Conservation (phyloP, 2,329 filamentous ascomycete species). For the Paecilomyces sp. region DNA sequence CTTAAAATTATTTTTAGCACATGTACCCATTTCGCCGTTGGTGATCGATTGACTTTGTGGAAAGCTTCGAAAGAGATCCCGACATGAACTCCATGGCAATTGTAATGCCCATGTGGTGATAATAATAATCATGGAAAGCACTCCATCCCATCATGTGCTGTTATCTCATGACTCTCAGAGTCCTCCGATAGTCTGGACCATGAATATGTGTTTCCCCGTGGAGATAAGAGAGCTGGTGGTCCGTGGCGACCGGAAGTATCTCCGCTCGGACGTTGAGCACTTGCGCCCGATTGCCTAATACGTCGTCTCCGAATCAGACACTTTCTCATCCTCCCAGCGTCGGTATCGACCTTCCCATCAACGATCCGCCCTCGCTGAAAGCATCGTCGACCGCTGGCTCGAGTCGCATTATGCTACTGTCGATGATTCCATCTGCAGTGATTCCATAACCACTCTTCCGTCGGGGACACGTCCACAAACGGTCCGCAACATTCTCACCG, state of each 20-base stretch:
- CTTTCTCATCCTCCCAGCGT: neutral
- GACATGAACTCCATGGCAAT: neutral
- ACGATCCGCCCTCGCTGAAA: neutral
- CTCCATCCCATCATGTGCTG: neutral
- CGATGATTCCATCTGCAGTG: conserved; percentile 6
- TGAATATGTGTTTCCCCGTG: neutral
- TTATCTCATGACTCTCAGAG: conserved; percentile 1
- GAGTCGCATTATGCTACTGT: conserved; percentile 20
- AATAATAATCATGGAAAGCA: neutral
- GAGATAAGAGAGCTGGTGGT: neutral
- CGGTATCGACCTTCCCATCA: neutral
- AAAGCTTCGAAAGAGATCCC: neutral
- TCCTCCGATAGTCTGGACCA: neutral
- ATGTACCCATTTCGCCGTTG: neutral
- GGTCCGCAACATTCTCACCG: neutral
- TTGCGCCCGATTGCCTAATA: neutral
- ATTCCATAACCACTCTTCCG: conserved; percentile 8
- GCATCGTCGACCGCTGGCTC: conserved; percentile 1
- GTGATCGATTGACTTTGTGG: neutral
- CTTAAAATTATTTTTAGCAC: neutral
- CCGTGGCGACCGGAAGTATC: neutral
- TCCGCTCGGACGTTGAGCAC: neutral
- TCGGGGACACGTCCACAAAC: neutral
- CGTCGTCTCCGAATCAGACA: conserved; percentile 1
- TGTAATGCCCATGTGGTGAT: neutral